phyloP scores from a whole-genome alignment of 2,329 filamentous ascomycete genomes.

The Aspergillus floridensis region DNA sequence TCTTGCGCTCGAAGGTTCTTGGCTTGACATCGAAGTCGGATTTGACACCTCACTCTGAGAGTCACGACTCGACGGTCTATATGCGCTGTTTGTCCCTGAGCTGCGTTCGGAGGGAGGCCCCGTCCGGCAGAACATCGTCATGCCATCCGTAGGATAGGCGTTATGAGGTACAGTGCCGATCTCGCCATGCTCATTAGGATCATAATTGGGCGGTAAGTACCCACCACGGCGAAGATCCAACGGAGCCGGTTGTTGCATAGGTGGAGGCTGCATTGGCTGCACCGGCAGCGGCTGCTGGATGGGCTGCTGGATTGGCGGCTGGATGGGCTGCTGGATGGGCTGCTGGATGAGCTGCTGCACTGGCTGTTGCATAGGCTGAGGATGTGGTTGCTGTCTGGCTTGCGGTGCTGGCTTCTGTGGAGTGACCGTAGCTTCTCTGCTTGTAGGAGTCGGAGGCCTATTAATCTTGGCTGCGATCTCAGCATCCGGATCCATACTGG shows the following conservation, averaged over 20 bases:
- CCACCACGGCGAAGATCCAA: slow-evolving; percentile 40
- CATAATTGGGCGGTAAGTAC: slow-evolving; percentile 46
- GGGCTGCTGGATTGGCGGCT: slow-evolving; percentile 25
- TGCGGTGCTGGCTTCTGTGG: slow-evolving; percentile 49
- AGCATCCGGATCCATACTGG: slow-evolving; percentile 82
- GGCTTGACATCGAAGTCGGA: slow-evolving; percentile 82
- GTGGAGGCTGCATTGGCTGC: slow-evolving; percentile 46
- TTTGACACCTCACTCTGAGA: slow-evolving; percentile 89
- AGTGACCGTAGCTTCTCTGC: slow-evolving; percentile 52
- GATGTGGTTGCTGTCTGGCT: slow-evolving; percentile 18
- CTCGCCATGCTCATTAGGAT: slow-evolving; percentile 61
- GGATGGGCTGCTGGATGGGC: slow-evolving; percentile 21
- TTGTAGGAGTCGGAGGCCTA: slow-evolving; percentile 47
- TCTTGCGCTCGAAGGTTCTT: slow-evolving; percentile 72
- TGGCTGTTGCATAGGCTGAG: slow-evolving; percentile 15
- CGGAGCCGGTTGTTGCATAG: slow-evolving; percentile 30
- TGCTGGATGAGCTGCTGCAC: slow-evolving; percentile 43
- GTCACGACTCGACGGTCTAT: slow-evolving; percentile 77
- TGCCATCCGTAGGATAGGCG: slow-evolving; percentile 89
- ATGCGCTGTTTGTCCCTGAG: slow-evolving; percentile 61
- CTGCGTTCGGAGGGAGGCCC: slow-evolving; percentile 68
- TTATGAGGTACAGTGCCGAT: slow-evolving; percentile 78
- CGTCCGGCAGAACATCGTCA: slow-evolving; percentile 93
- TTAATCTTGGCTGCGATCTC: slow-evolving; percentile 65
- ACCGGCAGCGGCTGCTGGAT: slow-evolving; percentile 16